Evolutionary conservation across 352 stramenopile genomes (phyloP), one percentile per base, ranked within the genome.

Genomic region (Pythium dissotocum): DNA sequence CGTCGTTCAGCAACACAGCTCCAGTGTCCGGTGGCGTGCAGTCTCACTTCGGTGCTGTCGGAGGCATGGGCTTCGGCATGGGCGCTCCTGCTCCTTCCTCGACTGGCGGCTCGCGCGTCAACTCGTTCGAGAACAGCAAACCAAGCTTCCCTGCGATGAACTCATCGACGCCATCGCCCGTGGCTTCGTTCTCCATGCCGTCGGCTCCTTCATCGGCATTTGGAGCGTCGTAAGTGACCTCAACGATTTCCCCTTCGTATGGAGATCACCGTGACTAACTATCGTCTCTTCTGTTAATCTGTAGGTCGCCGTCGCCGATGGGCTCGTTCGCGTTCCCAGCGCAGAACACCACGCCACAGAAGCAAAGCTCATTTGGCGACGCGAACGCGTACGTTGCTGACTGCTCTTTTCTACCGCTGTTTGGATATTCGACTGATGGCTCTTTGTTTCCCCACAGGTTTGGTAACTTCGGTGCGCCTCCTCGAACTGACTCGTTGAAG

Each of bases 401-500:
- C 8, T 36, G 5, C 28, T 18, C 36, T 4, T 53, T 24, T 14
- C 3, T 28, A 53, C 4, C 33, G 14, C 35, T 52, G 2, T 16
- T 32, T 32, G n/a, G 5, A 7, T 16, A 52, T 14, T 33, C 16
- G 62, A 36, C 21, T 68, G 40, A 58, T 46, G 8, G 12, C 32
- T 36, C 28, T 30, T 12, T 28, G n/a, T 18, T 26, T 32, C 30
- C 4, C 4, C 28, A 21, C 57, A 90, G 82, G 16, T 87, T 90
- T 68, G 82, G 72, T n/a, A 72, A 77, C 49, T 90, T 90, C 46
- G 54, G 71, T 12, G 70, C 77, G 61, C 74, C 80, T 14, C 69
- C 77, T 56, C 61, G 61, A 53, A 14, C 79, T 77, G 66, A 76
- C 28, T 76, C 74, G 7, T 46, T 75, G 16, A 74, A 76, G 26